Percentiles rank a stretch among this genome's conserved stretches.
phyloP scores from a whole-genome alignment of 1,139 yeast species.

The Groenewaldozyma auringiensis region DNA sequence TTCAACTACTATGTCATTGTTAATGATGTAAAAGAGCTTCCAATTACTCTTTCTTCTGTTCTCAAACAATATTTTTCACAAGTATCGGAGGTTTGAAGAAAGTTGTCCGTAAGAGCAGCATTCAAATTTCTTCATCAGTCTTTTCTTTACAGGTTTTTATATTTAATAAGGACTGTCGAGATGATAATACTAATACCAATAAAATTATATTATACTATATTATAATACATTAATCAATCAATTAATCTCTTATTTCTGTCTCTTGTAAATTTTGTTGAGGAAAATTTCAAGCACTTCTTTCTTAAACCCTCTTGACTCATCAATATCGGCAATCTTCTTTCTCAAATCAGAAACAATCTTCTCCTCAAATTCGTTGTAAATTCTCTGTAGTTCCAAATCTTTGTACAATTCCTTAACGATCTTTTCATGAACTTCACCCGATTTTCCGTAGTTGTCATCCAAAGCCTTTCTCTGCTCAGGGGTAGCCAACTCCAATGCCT shows the following conservation, averaged over 20 bases:
- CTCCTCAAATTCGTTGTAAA: constrained; percentile 80
- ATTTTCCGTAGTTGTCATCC: constrained; percentile 82
- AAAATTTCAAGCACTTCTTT: constrained; percentile 74
- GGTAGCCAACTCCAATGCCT: constrained; percentile 72
- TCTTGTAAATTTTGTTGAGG: constrained; percentile 86
- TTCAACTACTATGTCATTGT: constrained; percentile 96
- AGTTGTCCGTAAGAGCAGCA: neutral
- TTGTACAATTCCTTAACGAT: constrained; percentile 66
- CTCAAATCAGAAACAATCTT: constrained; percentile 56
- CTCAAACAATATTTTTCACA: constrained; percentile 89
- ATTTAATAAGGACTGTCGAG: neutral
- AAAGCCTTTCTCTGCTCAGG: constrained; percentile 76
- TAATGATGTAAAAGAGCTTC: constrained; percentile 78
- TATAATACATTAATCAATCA: no score
- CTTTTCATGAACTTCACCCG: constrained; percentile 48
- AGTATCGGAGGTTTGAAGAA: constrained; percentile 30
- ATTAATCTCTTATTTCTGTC: constrained; percentile 59
- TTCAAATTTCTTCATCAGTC: neutral
- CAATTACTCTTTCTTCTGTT: constrained; percentile 83
- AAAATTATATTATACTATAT: no score
- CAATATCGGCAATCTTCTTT: constrained; percentile 57
- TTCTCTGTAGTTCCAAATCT: constrained; percentile 62
- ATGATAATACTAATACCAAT: no score
- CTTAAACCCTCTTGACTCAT: constrained; percentile 90
- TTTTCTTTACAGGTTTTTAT: neutral